Conservation (phyloP, 1,284 basidiomycete species). For the Erythrobasidium hasegawianum region DNA sequence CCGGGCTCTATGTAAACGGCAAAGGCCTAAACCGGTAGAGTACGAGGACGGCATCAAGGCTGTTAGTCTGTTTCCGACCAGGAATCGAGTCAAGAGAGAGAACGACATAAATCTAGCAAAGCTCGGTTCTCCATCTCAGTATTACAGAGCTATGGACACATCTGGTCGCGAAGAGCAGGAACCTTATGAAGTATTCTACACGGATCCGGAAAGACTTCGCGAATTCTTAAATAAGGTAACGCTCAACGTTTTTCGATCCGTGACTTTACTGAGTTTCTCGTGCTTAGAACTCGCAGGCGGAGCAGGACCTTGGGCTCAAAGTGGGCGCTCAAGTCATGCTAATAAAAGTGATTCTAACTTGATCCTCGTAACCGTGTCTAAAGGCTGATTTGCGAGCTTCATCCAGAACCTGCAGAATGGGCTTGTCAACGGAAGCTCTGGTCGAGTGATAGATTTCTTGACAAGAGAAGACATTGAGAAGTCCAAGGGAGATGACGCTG, state of each 20-base stretch:
- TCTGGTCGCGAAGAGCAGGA: neutral
- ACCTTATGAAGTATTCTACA: constrained; percentile 36
- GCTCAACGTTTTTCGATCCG: neutral
- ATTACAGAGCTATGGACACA: constrained; percentile 40
- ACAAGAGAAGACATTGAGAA: neutral
- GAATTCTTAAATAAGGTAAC: neutral
- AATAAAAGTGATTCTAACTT: constrained; percentile 58
- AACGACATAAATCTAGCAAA: constrained; percentile 62
- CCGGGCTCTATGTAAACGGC: constrained; percentile 59
- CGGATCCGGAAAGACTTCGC: neutral
- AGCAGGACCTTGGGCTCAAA: constrained; percentile 59
- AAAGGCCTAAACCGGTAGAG: constrained; percentile 58
- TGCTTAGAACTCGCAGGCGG: constrained; percentile 45
- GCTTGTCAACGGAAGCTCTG: constrained; percentile 79
- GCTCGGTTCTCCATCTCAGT: constrained; percentile 24
- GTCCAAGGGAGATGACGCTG: neutral
- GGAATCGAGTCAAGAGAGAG: constrained; percentile 72
- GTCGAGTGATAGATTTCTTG: constrained; percentile 62
- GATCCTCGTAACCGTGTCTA: no score
- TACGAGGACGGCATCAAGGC: constrained; percentile 71
- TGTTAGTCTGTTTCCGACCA: constrained; percentile 78
- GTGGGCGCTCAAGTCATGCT: constrained; percentile 63
- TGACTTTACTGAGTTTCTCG: neutral
- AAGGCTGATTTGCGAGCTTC: constrained; percentile 40
- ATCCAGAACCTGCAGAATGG: constrained; percentile 34